These are phyloP conservation scores for Cinnamomum chago DNA, from an alignment of 164 flowering plant genomes.

Conservation along the genomic window DNA sequence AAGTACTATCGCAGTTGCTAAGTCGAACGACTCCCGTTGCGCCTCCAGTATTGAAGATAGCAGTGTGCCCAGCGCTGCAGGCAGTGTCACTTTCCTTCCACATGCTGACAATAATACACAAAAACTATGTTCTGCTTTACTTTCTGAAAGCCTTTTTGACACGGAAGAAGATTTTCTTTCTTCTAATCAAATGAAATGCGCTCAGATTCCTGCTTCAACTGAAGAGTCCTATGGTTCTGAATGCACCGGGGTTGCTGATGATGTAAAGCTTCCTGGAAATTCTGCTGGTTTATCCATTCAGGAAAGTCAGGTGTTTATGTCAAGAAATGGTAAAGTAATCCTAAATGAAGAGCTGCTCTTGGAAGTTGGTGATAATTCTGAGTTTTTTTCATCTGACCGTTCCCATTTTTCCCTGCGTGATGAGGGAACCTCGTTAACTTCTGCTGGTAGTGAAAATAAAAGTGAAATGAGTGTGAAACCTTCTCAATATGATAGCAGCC, in stretches of 20 bases:
- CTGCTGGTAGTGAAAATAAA: not conserved
- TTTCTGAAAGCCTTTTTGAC: conserved; percentile 24
- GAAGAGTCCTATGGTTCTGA: not conserved
- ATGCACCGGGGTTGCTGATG: not conserved
- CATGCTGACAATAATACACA: conserved; percentile 1
- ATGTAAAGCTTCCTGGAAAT: not conserved
- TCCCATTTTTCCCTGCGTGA: not conserved
- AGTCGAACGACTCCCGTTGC: not conserved
- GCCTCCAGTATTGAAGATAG: conserved; percentile 4
- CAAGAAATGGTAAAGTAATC: conserved; percentile 6
- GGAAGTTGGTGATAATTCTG: conserved; percentile 4
- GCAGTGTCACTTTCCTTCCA: conserved; percentile 3
- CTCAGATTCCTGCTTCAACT: not conserved
- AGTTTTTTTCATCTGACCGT: not conserved
- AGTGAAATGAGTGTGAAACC: not conserved
- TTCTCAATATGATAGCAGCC: conserved; percentile 3
- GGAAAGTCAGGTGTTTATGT: conserved; percentile 1
- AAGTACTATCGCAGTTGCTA: conserved; percentile 9
- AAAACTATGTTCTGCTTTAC: conserved; percentile 12
- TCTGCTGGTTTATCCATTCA: conserved; percentile 5
- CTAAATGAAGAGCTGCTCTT: not conserved
- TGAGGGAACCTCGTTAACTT: not conserved
- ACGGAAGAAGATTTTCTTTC: conserved; percentile 16
- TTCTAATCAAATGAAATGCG: not conserved
- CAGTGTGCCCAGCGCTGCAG: conserved; percentile 7